A percentile compares a stretch with the other conserved stretches of the same genome.
Evolutionary conservation across 306 rosid species (phyloP).

Genomic region (Fragaria vesca): DNA sequence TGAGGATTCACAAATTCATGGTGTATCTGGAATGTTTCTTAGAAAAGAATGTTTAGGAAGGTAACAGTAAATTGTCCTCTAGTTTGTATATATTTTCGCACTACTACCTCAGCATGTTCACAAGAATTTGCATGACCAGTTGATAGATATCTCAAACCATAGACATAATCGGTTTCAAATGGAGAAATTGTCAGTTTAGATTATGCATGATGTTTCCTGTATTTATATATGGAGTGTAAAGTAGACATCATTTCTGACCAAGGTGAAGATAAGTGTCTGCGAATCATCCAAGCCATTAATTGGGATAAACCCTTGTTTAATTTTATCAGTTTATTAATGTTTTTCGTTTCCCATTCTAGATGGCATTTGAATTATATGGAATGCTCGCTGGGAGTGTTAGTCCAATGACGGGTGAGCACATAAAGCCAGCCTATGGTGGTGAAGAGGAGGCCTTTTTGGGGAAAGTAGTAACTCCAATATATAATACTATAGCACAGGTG

Average conservation of each 20-base stretch:
- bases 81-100: neutral
- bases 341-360: conserved; percentile 34
- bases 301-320: neutral
- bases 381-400: conserved; percentile 88
- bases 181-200: neutral
- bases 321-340: neutral
- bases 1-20: neutral
- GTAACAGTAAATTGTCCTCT: neutral
- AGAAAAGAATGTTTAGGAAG: neutral
- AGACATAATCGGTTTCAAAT: neutral
- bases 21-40: neutral
- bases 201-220: neutral
- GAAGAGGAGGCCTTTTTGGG: conserved; percentile 67
- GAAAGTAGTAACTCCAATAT: conserved; percentile 90
- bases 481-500: conserved; percentile 75
- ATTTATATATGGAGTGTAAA: neutral
- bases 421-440: conserved; percentile 93
- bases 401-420: conserved; percentile 81
- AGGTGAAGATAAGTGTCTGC: neutral
- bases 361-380: conserved; percentile 97
- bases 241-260: neutral
- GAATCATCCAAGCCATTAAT: neutral
- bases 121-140: neutral
- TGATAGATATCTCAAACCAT: neutral
- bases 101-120: neutral